phyloP scores from a whole-genome alignment of 768 basidiomycete species.

The Lactarius pseudohatsudake region DNA sequence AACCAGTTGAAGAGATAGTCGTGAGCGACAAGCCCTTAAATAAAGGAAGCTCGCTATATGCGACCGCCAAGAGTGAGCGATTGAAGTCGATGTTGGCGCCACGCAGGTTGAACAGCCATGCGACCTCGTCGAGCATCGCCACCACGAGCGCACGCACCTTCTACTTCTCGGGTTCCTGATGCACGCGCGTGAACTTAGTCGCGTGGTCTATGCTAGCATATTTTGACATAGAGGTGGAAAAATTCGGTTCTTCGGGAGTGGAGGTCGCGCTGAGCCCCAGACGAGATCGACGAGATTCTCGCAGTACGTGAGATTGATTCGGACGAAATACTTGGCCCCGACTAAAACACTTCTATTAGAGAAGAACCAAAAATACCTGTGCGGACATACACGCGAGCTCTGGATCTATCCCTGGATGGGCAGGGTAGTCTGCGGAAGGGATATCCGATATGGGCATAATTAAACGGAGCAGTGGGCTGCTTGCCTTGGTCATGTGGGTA shows the following conservation, averaged over 20 bases:
- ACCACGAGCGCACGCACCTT: conserved; percentile 71
- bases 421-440: conserved; percentile 38
- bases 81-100: conserved; percentile 92
- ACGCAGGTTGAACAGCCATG: conserved; percentile 91
- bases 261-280: conserved; percentile 69
- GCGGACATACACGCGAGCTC: conserved; percentile 39
- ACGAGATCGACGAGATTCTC: conserved; percentile 78
- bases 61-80: conserved; percentile 30
- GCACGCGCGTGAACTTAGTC: conserved; percentile 68
- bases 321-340: too few species aligned
- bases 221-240: conserved; percentile 52
- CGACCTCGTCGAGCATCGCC: conserved; percentile 86
- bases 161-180: conserved; percentile 63
- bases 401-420: conserved; percentile 79
- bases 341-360: too few species aligned
- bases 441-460: not conserved
- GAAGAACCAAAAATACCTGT: too few species aligned
- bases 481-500: too few species aligned
- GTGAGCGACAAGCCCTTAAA: conserved; percentile 89
- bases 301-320: conserved; percentile 40
- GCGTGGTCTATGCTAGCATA: conserved; percentile 67
- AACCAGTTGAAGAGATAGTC: conserved; percentile 90
- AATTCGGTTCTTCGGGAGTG: conserved; percentile 63
- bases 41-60: conserved; percentile 61
- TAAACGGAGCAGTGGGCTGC: conserved; percentile 1